A percentile compares a stretch with the other conserved stretches of the same genome.
These are phyloP conservation scores for Alternaria angustiovoidea DNA, from an alignment of 2,329 filamentous ascomycete species.

Conservation along the genomic window DNA sequence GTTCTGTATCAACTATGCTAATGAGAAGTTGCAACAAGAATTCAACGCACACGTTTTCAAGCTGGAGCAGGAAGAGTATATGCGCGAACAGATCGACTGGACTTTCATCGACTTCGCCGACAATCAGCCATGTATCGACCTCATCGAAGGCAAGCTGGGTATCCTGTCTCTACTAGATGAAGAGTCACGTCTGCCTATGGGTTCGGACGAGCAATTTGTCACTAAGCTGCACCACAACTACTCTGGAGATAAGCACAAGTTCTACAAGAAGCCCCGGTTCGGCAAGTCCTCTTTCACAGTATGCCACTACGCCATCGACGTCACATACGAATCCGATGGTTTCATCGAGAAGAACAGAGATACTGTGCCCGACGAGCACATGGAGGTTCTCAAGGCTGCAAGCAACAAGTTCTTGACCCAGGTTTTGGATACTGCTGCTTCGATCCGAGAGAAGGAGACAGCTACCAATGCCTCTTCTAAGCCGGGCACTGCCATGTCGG, in stretches of 20 bases:
- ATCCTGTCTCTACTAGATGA: constrained; percentile 92
- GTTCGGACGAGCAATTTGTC: constrained; percentile 95
- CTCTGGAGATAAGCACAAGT: constrained; percentile 86
- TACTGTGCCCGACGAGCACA: constrained; percentile 97
- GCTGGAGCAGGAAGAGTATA: constrained; percentile 96
- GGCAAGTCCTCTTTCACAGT: constrained; percentile 98
- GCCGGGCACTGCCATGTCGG: constrained; percentile 66
- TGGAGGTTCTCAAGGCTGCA: constrained; percentile 87
- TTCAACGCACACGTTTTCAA: constrained; percentile 99
- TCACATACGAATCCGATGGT: constrained; percentile 97
- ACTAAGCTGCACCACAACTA: constrained; percentile 97
- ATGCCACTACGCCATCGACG: constrained; percentile 96
- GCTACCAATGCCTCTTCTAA: constrained; percentile 72
- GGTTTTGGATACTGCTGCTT: constrained; percentile 84
- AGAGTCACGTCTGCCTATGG: constrained; percentile 96
- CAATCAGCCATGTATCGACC: constrained; percentile 97
- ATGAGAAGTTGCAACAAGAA: constrained; percentile 98
- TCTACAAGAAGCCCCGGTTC: constrained; percentile 98
- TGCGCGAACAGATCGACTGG: constrained; percentile 97
- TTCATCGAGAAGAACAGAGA: constrained; percentile 99
- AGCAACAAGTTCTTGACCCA: constrained; percentile 84
- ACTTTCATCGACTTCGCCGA: constrained; percentile 99
- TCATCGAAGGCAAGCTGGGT: constrained; percentile 96
- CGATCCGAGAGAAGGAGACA: constrained; percentile 88
- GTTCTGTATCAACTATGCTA: constrained; percentile 99